Evolutionary conservation across 2,329 filamentous ascomycete species (phyloP), one percentile per base, ranked within the genome.

Genomic region (Podosphaera leucotricha): DNA sequence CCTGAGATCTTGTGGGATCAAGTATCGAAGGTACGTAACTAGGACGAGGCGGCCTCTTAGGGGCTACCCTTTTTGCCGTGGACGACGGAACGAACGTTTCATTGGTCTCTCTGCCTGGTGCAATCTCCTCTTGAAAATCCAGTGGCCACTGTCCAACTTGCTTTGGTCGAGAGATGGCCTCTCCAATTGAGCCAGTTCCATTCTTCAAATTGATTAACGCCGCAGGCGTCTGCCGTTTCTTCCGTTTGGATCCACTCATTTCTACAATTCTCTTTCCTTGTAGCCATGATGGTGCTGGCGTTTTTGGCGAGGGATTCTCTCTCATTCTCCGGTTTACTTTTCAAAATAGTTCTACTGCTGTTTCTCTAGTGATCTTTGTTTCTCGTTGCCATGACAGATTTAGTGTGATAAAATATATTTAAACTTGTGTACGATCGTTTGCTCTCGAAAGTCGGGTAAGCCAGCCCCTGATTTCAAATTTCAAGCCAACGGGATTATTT

Each of bases 21-120:
- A 74, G 58, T 28, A 75, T 67, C 0, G 71, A 75, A 8, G 71
- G 71, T 2, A 75, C 70, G 47, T 64, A 58, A 50, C 71, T 76
- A 6, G 73, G 72, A 33, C 74, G 66, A 10, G 70, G 70, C 8
- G 73, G 74, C 49, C 72, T 64, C 53, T 67, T 69, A 18, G 73
- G 73, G 20, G 70, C 64, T 35, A 65, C 61, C 30, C 65, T 64
- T 47, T 63, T 62, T 39, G 65, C 65, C n/a, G 64, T 59, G 15
- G 68, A 66, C 44, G 69, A 65, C 52, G 64, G 63, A 49, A 72
- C 72, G 18, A 64, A 60, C 22, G 22, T 24, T 43, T 64, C 46
- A 45, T 46, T 37, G 26, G 40, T 46, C 41, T 16, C 26, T 16
- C 36, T 22, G 39, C 50, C 48, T 41, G 46, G 45, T 38, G 44